These are phyloP conservation scores for Actinidia arguta DNA, from an alignment of 179 eudicot genomes.

Conservation along the genomic window DNA sequence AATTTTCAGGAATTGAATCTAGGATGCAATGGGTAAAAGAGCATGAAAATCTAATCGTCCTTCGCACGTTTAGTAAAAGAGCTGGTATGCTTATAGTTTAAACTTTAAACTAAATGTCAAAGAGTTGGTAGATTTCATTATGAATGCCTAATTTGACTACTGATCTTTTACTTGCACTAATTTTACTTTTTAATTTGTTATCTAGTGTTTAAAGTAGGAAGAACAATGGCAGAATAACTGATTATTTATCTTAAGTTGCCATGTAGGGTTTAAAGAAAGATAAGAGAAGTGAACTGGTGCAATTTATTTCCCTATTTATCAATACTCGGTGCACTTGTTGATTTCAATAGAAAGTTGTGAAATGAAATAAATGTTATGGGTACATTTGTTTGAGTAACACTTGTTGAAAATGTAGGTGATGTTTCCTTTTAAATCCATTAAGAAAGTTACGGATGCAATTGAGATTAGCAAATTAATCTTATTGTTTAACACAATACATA, in stretches of 20 bases:
- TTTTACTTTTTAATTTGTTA: neutral
- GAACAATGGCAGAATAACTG: neutral
- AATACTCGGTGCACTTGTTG: neutral
- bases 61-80: constrained; percentile 97
- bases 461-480: neutral
- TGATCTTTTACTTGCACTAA: neutral
- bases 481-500: neutral
- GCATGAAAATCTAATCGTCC: constrained; percentile 90
- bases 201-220: neutral
- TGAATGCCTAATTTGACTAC: neutral
- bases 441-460: neutral
- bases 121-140: neutral
- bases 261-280: neutral
- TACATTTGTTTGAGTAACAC: neutral
- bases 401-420: neutral
- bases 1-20: constrained; percentile 85
- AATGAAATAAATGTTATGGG: neutral
- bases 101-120: neutral
- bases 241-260: neutral
- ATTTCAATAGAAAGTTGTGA: neutral
- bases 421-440: neutral
- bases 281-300: neutral
- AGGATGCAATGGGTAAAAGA: constrained; percentile 96
- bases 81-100: constrained; percentile 63
- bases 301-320: neutral